phyloP scores from a whole-genome alignment of 306 rosid species.

The Prunus mongolica region DNA sequence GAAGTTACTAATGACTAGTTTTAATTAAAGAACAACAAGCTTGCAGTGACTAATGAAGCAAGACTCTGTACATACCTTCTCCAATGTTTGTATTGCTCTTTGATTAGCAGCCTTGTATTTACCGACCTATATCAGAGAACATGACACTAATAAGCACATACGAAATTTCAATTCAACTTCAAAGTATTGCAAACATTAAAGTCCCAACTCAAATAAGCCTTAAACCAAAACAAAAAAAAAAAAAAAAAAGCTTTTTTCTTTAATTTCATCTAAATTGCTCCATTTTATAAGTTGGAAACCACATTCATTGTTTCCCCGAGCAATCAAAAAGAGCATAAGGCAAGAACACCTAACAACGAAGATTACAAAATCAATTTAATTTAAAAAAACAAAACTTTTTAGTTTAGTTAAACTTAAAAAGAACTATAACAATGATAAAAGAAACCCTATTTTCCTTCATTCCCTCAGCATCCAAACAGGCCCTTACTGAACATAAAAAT shows the following conservation, averaged over 20 bases:
- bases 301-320: background rate
- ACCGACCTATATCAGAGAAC: slow-evolving; percentile 40
- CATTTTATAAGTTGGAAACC: background rate
- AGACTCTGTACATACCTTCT: slow-evolving; percentile 47
- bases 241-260: background rate
- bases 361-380: background rate
- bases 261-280: background rate
- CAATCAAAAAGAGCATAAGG: background rate
- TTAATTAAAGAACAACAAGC: background rate
- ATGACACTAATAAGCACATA: background rate
- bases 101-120: slow-evolving; percentile 67
- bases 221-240: background rate
- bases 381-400: background rate
- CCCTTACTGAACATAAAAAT: background rate
- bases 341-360: too few species aligned
- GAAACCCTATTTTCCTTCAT: background rate
- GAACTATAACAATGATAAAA: background rate
- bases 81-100: slow-evolving; percentile 61
- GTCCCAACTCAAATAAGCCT: background rate
- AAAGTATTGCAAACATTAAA: background rate
- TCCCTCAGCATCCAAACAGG: background rate
- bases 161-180: background rate
- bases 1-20: background rate
- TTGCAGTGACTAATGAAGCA: too few species aligned
- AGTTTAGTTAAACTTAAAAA: background rate